These are phyloP conservation scores for Naganishia sp. DNA, from an alignment of 1,284 basidiomycete species.

Conservation along the genomic window DNA sequence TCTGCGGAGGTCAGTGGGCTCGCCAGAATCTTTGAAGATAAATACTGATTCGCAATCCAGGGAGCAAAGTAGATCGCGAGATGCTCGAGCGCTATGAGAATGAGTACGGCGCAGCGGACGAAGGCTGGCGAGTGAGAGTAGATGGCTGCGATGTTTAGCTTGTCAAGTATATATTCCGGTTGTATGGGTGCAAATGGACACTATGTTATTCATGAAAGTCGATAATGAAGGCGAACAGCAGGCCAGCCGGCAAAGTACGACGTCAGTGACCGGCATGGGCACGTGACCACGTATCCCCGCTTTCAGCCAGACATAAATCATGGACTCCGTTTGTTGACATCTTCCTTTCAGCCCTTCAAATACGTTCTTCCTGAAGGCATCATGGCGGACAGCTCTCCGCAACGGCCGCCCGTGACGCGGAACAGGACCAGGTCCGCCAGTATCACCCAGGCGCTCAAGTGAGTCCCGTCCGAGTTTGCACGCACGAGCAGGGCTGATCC, in stretches of 20 bases:
- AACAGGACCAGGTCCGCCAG: conserved; percentile 20
- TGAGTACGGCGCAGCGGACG: conserved; percentile 23
- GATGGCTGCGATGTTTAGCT: conserved; percentile 7
- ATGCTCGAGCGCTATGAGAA: conserved; percentile 25
- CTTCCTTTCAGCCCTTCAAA: neutral
- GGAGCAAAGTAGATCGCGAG: conserved; percentile 30
- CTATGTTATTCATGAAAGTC: no score
- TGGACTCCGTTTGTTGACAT: neutral
- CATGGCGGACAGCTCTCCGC: conserved; percentile 9
- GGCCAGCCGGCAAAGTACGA: no score
- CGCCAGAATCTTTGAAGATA: no score
- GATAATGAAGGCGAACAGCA: no score
- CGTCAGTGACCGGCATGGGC: neutral
- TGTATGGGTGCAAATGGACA: no score
- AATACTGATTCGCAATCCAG: conserved; percentile 10
- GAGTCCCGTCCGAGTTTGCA: neutral
- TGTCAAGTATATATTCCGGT: neutral
- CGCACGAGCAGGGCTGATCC: neutral
- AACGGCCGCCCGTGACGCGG: conserved; percentile 7
- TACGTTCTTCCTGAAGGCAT: neutral
- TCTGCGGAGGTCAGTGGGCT: conserved; percentile 36
- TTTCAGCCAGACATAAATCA: neutral
- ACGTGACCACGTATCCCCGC: neutral
- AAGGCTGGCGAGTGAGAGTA: conserved; percentile 11
- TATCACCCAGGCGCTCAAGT: conserved; percentile 27